Evolutionary conservation across 108 stramenopile species (phyloP).

Genomic region (Pseudonitzschia pungens): DNA sequence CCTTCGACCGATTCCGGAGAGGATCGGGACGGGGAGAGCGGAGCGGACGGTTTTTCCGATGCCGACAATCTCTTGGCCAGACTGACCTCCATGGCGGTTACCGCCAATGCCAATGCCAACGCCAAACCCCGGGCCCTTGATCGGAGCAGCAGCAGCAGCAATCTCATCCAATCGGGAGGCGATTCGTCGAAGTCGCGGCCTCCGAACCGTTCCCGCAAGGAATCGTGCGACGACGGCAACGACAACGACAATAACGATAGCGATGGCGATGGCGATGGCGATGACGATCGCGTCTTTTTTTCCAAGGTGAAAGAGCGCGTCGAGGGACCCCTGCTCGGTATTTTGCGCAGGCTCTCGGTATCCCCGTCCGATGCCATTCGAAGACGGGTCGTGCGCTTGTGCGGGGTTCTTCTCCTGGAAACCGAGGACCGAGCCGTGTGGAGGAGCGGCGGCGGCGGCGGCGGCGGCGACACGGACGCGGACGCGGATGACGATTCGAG

Average conservation of each 20-base stretch:
- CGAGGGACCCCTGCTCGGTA: slow-evolving; percentile 6
- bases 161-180: not conserved
- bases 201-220: not conserved
- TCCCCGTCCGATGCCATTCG: slow-evolving; percentile 5
- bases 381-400: slow-evolving; percentile 8
- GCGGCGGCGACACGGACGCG: no score
- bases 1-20: not conserved
- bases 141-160: not conserved
- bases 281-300: not conserved
- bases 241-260: no score
- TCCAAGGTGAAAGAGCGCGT: not conserved
- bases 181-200: not conserved
- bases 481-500: not conserved
- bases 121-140: no score
- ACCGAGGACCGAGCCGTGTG: not conserved
- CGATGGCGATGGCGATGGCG: not conserved
- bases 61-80: not conserved
- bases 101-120: not conserved
- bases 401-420: slow-evolving; percentile 22
- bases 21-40: not conserved
- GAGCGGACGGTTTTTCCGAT: not conserved
- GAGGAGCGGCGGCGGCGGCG: no score
- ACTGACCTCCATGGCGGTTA: slow-evolving; percentile 3
- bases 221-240: no score
- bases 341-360: slow-evolving; percentile 3